These are phyloP conservation scores for Salix brachista DNA, from an alignment of 345 rosid species.

Conservation along the genomic window DNA sequence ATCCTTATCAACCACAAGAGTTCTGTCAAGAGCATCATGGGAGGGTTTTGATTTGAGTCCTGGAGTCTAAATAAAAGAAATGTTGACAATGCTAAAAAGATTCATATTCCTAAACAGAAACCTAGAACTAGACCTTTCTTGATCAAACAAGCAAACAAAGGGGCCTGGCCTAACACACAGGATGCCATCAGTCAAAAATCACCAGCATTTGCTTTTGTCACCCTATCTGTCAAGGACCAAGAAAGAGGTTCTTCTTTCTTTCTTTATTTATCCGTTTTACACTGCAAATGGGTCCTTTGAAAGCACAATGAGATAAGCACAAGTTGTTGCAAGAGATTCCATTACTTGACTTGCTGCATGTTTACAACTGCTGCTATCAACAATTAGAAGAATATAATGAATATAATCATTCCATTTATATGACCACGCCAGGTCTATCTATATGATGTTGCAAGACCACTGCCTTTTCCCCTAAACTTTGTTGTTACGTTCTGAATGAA, in stretches of 20 bases:
- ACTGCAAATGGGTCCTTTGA: background rate
- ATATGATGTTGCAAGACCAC: background rate
- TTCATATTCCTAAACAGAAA: background rate
- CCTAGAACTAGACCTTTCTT: background rate
- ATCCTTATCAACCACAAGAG: background rate
- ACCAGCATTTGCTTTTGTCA: background rate
- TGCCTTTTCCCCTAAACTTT: background rate
- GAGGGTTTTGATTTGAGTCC: background rate
- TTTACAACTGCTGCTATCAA: background rate
- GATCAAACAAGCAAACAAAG: background rate
- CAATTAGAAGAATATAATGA: background rate
- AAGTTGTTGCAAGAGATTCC: background rate
- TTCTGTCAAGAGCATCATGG: conserved; percentile 3
- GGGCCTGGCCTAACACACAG: background rate
- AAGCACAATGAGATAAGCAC: background rate
- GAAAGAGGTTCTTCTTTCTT: background rate
- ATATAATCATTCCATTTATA: background rate
- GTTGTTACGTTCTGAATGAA: background rate
- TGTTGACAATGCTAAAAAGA: background rate
- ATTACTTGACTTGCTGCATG: background rate
- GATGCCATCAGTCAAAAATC: background rate
- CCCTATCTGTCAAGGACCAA: background rate
- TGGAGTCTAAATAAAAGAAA: background rate
- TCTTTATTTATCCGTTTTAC: background rate
- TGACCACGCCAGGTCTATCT: background rate